Base-by-base conservation (phyloP, 179 eudicot genomes). In the Beta lomatogona region DNA sequence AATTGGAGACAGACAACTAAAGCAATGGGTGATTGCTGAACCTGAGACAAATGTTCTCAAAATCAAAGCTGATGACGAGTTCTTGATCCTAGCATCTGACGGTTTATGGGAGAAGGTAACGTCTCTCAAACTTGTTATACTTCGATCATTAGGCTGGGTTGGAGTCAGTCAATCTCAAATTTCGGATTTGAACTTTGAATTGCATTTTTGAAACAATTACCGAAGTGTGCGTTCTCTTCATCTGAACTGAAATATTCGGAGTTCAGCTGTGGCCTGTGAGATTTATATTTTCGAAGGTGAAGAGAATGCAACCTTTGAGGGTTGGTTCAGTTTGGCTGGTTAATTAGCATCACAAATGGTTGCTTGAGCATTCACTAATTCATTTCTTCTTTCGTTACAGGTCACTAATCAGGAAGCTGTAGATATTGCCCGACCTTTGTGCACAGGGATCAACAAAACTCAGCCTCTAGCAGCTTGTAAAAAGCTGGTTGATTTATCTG, bases 1-100 rank as follows among this genome's bases (percentile, higher is more conserved):
- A 59, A 94, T 96, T 21, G 99, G 99, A 2, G 97, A 94, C 83
- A 79, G 86, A 50, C 89, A 93, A 79, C 91, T 96, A n/a, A 96
- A 94, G 77, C 93, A 91, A 85, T 96, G 98, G 98, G 91, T 96
- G 9, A 89, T 83, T 44, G 91, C 98, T 8, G 97, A 94, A 57
- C 97, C 98, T 0, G 97, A 92, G 70, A 96, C 97, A 0, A 84
- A 66, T 73, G 76, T 88, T 45, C 77, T 91, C 36, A 85, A 70
- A 75, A 88, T 94, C 53, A 81, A 84, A 73, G 57, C 84, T 13
- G 88, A 91, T 46, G 83, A 77, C 1, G 97, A 96, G 85, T 94
- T 96, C 87, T 81, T 96, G 76, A 89, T 96, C 83, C 92, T 96
- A 58, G 97, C 99, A 82, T 96, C 99, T 21, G 98, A 94, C 65